Conservation (phyloP, 192 early-diverging fungal species). For the Phlyctochytrium arcticum region DNA sequence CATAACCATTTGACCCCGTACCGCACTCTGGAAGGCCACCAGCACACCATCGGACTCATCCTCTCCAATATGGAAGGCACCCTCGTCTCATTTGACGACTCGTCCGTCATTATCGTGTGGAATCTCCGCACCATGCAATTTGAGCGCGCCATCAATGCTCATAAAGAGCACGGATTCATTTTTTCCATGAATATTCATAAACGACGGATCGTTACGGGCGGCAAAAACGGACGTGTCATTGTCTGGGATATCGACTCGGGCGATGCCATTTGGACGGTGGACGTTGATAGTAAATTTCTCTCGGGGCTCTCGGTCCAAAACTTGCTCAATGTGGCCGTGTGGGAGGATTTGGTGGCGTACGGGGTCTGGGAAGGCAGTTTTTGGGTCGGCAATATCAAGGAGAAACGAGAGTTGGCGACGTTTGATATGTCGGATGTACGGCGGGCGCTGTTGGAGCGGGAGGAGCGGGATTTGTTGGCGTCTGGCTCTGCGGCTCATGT, state of each 20-base stretch:
- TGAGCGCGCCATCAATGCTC: conserved; percentile 27
- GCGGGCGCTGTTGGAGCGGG: not conserved
- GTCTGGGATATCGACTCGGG: conserved; percentile 32
- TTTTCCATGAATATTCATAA: conserved; percentile 37
- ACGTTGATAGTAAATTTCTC: conserved; percentile 27
- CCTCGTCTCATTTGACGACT: conserved; percentile 30
- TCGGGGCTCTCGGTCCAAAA: conserved; percentile 11
- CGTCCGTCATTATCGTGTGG: conserved; percentile 30
- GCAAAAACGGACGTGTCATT: conserved; percentile 27
- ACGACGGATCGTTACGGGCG: conserved; percentile 30
- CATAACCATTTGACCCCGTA: not conserved
- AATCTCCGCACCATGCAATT: conserved; percentile 18
- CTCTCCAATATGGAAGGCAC: conserved; percentile 32
- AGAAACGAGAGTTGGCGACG: conserved; percentile 10
- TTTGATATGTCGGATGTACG: not conserved
- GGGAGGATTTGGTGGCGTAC: conserved; percentile 36
- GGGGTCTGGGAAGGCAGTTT: conserved; percentile 28
- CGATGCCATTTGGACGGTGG: not conserved
- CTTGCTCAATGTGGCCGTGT: conserved; percentile 31
- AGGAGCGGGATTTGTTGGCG: too few relatives aligned
- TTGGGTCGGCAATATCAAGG: conserved; percentile 13
- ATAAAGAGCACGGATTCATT: conserved; percentile 30
- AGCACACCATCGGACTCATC: conserved; percentile 26
- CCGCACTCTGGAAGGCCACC: conserved; percentile 16
- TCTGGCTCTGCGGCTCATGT: too few relatives aligned